A percentile compares a stretch with the other conserved stretches of the same genome.
phyloP scores from a whole-genome alignment of 2,329 filamentous ascomycete species.

The Periconia digitata region DNA sequence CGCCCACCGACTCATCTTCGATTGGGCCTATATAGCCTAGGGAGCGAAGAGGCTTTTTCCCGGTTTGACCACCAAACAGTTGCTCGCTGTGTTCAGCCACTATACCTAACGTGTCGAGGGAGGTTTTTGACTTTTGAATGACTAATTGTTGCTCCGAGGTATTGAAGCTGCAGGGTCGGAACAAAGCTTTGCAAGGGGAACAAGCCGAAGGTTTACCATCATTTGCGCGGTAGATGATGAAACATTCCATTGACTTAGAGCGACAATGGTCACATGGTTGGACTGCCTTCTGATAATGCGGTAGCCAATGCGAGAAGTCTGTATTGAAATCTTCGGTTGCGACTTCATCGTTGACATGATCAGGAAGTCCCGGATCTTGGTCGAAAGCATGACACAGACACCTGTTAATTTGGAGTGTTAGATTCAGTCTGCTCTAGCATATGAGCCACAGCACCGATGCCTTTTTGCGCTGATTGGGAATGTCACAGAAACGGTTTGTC shows the following conservation, averaged over 20 bases:
- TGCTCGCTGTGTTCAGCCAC: conserved; percentile 46
- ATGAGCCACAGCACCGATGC: not conserved
- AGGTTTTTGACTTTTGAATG: conserved; percentile 35
- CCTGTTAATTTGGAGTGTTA: conserved; percentile 13
- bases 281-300: conserved; percentile 49
- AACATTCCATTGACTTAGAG: conserved; percentile 51
- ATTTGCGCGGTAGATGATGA: conserved; percentile 45
- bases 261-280: conserved; percentile 53
- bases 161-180: conserved; percentile 52
- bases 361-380: conserved; percentile 12
- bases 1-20: conserved; percentile 30
- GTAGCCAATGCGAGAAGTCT: conserved; percentile 51
- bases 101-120: conserved; percentile 51
- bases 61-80: conserved; percentile 37
- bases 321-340: conserved; percentile 36
- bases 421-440: not conserved
- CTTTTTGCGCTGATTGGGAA: not conserved
- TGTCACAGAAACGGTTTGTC: not conserved
- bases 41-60: conserved; percentile 41
- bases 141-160: conserved; percentile 33
- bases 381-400: conserved; percentile 24
- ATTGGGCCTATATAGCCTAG: conserved; percentile 41
- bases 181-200: conserved; percentile 51
- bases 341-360: conserved; percentile 7
- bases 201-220: conserved; percentile 44